phyloP scores from a whole-genome alignment of 2,329 filamentous ascomycete genomes.

The Penicillium sp. region DNA sequence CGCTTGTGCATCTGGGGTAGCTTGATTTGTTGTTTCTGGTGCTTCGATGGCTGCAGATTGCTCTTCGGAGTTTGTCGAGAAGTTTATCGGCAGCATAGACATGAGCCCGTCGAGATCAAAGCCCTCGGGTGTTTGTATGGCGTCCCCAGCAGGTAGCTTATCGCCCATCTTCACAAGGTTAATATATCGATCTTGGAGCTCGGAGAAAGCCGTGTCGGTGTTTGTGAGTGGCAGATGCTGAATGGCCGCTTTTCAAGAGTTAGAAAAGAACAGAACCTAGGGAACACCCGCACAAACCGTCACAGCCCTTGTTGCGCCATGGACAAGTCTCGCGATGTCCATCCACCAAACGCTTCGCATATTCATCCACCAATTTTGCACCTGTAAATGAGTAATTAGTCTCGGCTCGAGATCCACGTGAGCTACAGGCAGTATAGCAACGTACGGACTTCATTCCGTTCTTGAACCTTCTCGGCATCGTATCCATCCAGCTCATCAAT shows the following conservation, averaged over 20 bases:
- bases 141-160: constrained; percentile 31
- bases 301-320: constrained; percentile 83
- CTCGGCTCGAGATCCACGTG: neutral
- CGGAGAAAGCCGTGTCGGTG: constrained; percentile 52
- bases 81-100: constrained; percentile 26
- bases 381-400: constrained; percentile 30
- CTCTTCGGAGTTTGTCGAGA: constrained; percentile 16
- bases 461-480: constrained; percentile 39
- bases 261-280: constrained; percentile 4
- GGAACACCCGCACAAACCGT: constrained; percentile 51
- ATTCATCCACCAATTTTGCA: constrained; percentile 67
- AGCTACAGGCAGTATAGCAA: constrained; percentile 21
- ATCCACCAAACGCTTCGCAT: constrained; percentile 63
- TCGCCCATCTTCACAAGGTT: constrained; percentile 41
- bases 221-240: constrained; percentile 62
- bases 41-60: neutral
- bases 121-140: constrained; percentile 29
- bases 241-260: constrained; percentile 49
- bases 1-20: neutral
- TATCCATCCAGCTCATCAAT: constrained; percentile 51
- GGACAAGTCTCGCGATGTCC: constrained; percentile 76
- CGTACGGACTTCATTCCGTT: constrained; percentile 41
- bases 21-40: neutral
- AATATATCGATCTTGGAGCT: constrained; percentile 59
- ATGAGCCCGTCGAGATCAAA: constrained; percentile 30